These are phyloP conservation scores for Clathrospora elynae DNA, from an alignment of 2,329 filamentous ascomycete genomes.

Conservation along the genomic window DNA sequence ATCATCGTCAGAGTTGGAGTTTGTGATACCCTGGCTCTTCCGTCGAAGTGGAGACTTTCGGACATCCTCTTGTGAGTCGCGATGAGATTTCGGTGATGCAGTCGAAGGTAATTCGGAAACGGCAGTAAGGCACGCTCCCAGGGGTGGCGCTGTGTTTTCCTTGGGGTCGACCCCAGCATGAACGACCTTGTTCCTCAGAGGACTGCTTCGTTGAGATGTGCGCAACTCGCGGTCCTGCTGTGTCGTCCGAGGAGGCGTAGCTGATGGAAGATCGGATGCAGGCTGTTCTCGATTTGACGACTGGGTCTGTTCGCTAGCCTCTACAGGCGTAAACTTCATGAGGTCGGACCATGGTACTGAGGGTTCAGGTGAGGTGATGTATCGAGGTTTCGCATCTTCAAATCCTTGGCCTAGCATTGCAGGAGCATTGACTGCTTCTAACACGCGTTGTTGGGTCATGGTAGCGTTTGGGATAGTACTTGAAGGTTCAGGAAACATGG, in stretches of 20 bases:
- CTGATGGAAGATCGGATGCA: slow-evolving; percentile 1
- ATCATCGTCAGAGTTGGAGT: slow-evolving; percentile 32
- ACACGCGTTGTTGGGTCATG: slow-evolving; percentile 48
- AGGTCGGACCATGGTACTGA: slow-evolving; percentile 48
- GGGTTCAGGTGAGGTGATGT: slow-evolving; percentile 31
- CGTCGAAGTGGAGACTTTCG: slow-evolving; percentile 4
- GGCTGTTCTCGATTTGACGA: slow-evolving; percentile 11
- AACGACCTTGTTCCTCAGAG: slow-evolving; percentile 5
- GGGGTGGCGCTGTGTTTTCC: background rate
- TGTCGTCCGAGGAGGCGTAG: background rate
- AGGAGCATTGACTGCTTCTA: slow-evolving; percentile 43
- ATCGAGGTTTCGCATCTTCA: slow-evolving; percentile 16
- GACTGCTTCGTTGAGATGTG: slow-evolving; percentile 17
- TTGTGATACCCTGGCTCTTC: slow-evolving; percentile 8
- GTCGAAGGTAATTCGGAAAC: background rate
- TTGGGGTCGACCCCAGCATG: background rate
- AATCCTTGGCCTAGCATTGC: slow-evolving; percentile 30
- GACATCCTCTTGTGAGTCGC: background rate
- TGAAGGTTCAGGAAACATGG: slow-evolving; percentile 50
- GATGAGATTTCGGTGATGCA: slow-evolving; percentile 1
- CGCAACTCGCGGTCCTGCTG: background rate
- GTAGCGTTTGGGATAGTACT: slow-evolving; percentile 52
- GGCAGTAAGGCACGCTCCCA: background rate
- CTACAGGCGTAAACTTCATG: slow-evolving; percentile 30
- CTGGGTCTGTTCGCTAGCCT: slow-evolving; percentile 16